Evolutionary conservation across 495 filamentous ascomycete species (phyloP), one percentile per base, ranked within the genome.

Genomic region (Thermochaetoides thermophila): DNA sequence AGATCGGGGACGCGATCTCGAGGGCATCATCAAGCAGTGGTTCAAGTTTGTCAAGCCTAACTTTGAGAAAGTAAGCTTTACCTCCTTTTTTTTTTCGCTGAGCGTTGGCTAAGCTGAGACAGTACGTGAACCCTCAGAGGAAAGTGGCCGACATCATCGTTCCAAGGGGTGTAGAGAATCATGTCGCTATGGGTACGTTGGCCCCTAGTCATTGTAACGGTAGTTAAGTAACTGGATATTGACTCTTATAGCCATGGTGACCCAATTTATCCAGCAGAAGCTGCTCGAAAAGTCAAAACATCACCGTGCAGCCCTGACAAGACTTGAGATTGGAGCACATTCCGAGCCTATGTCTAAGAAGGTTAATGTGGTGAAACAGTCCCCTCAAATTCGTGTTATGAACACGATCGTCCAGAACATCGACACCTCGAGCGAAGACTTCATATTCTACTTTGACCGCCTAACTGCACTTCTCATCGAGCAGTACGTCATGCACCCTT

Each of bases 1-100:
- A 40, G 79, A 91, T 44, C 68, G 86, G 44, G 84, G 82, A 6
- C 66, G 86, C 34, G 83, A 91, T 38, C 75, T 95, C 36, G 82
- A 93, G 42, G 89, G 89, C 24, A 86, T 85, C 47, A 86, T 96
- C 47, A 96, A 96, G 55, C 89, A 97, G 56, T 97, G 89, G 89
- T 94, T 94, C 50, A 53, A 54, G 22, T 97, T 78, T 55, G 89
- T 97, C 6, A 97, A 97, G 56, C 89, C 89, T 3, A 95, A 94
- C 38, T 95, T 85, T 43, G 79, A 84, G 36, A 67, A 64, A 49
- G 63, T 56, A 50, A 35, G 44, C 26, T 1, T 19, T 20, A 7
- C 11, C 23, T 29, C 25, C 36, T 16, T 11, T n/a, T 3, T 14
- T 3, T 15, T 4, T 2, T 29, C 6, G 10, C 9, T 44, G 17